A percentile compares a stretch with the other conserved stretches of the same genome.
phyloP scores from a whole-genome alignment of 2,329 filamentous ascomycete species.

The Aspergillus sergii region DNA sequence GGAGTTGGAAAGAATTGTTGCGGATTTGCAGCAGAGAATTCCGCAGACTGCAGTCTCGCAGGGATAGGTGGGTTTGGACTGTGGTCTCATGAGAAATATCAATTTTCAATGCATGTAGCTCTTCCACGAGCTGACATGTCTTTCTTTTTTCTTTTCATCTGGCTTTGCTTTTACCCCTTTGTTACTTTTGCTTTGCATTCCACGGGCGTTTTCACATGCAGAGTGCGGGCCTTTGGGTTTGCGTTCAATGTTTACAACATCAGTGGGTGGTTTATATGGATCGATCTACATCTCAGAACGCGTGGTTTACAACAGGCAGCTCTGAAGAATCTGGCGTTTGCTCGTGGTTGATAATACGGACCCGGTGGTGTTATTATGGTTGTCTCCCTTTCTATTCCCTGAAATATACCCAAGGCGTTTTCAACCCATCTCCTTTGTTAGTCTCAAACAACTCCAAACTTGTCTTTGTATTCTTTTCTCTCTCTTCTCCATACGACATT shows the following conservation, averaged over 20 bases:
- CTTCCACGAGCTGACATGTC: slow-evolving; percentile 15
- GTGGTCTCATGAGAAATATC: slow-evolving; percentile 10
- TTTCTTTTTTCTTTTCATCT: slow-evolving; percentile 10
- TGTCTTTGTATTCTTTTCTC: slow-evolving; percentile 7
- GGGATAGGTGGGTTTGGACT: slow-evolving; percentile 13
- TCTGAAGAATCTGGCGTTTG: slow-evolving; percentile 36
- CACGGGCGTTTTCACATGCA: slow-evolving; percentile 33
- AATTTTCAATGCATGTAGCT: neutral
- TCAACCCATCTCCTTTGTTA: slow-evolving; percentile 18
- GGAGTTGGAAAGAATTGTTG: slow-evolving; percentile 44
- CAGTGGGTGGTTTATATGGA: slow-evolving; percentile 26
- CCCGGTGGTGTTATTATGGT: slow-evolving; percentile 35
- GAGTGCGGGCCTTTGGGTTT: slow-evolving; percentile 23
- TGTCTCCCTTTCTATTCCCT: slow-evolving; percentile 30
- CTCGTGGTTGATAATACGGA: slow-evolving; percentile 30
- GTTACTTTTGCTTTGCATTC: slow-evolving; percentile 32
- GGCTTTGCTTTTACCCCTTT: slow-evolving; percentile 6
- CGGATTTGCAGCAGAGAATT: slow-evolving; percentile 40
- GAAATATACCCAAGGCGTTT: slow-evolving; percentile 40
- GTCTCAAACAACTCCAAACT: slow-evolving; percentile 1
- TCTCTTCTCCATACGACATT: slow-evolving; percentile 6
- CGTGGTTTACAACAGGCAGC: slow-evolving; percentile 21
- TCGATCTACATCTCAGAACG: slow-evolving; percentile 28
- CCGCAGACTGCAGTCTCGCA: slow-evolving; percentile 31
- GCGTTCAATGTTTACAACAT: slow-evolving; percentile 22